phyloP scores from a whole-genome alignment of 768 basidiomycete species.

The Naganishia antarctica region DNA sequence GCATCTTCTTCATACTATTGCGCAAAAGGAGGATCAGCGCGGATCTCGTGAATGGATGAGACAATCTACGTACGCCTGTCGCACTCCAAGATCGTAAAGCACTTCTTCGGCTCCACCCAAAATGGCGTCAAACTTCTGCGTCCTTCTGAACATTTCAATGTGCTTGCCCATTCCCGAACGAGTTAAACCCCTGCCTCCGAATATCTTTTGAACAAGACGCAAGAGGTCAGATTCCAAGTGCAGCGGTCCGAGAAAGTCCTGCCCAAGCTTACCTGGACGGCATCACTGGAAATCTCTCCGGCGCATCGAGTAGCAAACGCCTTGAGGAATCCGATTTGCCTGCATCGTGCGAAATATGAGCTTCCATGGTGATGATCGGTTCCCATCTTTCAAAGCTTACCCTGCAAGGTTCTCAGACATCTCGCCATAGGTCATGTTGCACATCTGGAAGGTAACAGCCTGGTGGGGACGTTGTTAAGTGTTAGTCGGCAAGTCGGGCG shows the following conservation, averaged over 20 bases:
- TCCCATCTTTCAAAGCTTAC: too few relatives aligned
- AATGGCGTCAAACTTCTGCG: slow-evolving; percentile 49
- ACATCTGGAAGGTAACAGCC: slow-evolving; percentile 80
- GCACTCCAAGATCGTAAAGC: slow-evolving; percentile 46
- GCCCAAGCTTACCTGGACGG: slow-evolving; percentile 54
- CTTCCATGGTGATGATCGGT: too few relatives aligned
- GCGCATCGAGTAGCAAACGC: slow-evolving; percentile 69
- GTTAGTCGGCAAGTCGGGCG: not conserved
- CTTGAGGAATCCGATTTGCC: slow-evolving; percentile 73
- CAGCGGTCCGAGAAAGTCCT: too few relatives aligned
- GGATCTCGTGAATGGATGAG: not conserved
- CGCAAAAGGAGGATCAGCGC: not conserved
- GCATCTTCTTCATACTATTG: slow-evolving; percentile 27
- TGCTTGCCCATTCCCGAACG: slow-evolving; percentile 56
- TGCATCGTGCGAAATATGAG: too few relatives aligned
- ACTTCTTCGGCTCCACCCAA: slow-evolving; percentile 34
- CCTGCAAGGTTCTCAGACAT: slow-evolving; percentile 71
- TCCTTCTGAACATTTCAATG: slow-evolving; percentile 47
- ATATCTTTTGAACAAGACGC: slow-evolving; percentile 52
- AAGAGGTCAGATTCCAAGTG: too few relatives aligned
- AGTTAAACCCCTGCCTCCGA: slow-evolving; percentile 80
- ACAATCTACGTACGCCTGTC: slow-evolving; percentile 39
- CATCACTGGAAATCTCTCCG: slow-evolving; percentile 74
- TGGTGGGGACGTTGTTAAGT: not conserved
- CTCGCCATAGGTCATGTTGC: slow-evolving; percentile 73